A percentile compares a stretch with the other conserved stretches of the same genome.
Evolutionary conservation across 2,329 filamentous ascomycete genomes (phyloP).

Genomic region (Periconia sp.): DNA sequence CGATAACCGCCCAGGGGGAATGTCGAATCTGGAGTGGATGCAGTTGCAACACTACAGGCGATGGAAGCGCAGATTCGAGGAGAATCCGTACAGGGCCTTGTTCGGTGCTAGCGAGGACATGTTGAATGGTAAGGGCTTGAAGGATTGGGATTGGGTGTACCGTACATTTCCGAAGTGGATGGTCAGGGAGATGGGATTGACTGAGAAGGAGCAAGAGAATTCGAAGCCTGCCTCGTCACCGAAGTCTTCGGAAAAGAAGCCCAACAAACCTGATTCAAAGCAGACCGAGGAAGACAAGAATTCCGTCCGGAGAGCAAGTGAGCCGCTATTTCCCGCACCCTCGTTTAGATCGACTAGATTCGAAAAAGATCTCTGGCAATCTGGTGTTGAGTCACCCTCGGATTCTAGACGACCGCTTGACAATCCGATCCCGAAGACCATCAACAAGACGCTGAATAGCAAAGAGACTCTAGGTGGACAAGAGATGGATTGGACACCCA

Average conservation of each 20-base stretch:
- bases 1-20: slow-evolving; percentile 23
- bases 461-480: neutral
- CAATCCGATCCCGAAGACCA: neutral
- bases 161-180: slow-evolving; percentile 41
- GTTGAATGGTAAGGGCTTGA: slow-evolving; percentile 37
- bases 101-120: slow-evolving; percentile 50
- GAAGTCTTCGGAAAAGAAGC: neutral
- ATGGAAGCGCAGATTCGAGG: slow-evolving; percentile 41
- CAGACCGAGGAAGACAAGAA: slow-evolving; percentile 17
- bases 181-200: slow-evolving; percentile 30
- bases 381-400: slow-evolving; percentile 37
- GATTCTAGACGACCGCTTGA: slow-evolving; percentile 35
- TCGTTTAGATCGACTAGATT: slow-evolving; percentile 19
- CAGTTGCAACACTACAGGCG: slow-evolving; percentile 32
- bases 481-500: neutral
- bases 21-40: slow-evolving; percentile 39
- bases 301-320: slow-evolving; percentile 5
- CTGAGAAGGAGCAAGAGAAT: neutral
- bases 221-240: neutral
- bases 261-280: slow-evolving; percentile 15
- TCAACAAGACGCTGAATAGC: neutral
- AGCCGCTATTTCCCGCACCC: slow-evolving; percentile 21
- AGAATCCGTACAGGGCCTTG: slow-evolving; percentile 51
- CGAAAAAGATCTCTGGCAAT: slow-evolving; percentile 19
- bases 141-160: slow-evolving; percentile 37